A percentile compares a stretch with the other conserved stretches of the same genome.
Evolutionary conservation across 2,329 filamentous ascomycete genomes (phyloP).

Genomic region (Immersiporthe knoxdaviesiana): DNA sequence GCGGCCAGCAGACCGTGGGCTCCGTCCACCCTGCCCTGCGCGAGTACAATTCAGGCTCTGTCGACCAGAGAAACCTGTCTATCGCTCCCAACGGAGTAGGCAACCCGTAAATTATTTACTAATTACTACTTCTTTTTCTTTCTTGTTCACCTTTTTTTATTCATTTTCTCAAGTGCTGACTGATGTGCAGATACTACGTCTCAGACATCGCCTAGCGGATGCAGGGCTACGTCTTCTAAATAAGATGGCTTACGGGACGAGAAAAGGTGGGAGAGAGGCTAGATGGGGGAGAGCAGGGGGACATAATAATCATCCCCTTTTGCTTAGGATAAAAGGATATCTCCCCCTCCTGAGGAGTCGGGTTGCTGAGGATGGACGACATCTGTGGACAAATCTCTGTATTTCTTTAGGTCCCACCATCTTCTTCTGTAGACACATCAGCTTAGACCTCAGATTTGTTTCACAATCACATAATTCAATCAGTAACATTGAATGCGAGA

Average conservation of each 20-base stretch:
- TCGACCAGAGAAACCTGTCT: conserved; percentile 42
- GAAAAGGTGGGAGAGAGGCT: too few relatives aligned
- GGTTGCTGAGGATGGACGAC: neutral
- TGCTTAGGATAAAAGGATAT: too few relatives aligned
- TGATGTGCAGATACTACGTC: conserved; percentile 11
- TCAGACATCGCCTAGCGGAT: conserved; percentile 20
- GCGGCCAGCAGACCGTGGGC: conserved; percentile 35
- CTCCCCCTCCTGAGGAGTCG: too few relatives aligned
- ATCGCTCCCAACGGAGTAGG: conserved; percentile 31
- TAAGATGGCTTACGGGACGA: neutral
- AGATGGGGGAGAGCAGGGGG: too few relatives aligned
- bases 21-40: conserved; percentile 45
- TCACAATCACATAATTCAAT: neutral
- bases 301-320: too few relatives aligned
- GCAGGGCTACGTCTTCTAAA: conserved; percentile 17
- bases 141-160: neutral
- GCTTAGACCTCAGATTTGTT: neutral
- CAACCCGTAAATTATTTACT: neutral
- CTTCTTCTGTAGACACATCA: neutral
- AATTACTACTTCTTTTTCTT: neutral
- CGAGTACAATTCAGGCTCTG: conserved; percentile 45
- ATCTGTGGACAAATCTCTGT: neutral
- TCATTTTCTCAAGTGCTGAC: too few relatives aligned
- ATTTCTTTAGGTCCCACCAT: neutral
- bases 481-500: neutral